Base-by-base conservation (phyloP, 768 basidiomycete species). In the Polyporus arcularius region DNA sequence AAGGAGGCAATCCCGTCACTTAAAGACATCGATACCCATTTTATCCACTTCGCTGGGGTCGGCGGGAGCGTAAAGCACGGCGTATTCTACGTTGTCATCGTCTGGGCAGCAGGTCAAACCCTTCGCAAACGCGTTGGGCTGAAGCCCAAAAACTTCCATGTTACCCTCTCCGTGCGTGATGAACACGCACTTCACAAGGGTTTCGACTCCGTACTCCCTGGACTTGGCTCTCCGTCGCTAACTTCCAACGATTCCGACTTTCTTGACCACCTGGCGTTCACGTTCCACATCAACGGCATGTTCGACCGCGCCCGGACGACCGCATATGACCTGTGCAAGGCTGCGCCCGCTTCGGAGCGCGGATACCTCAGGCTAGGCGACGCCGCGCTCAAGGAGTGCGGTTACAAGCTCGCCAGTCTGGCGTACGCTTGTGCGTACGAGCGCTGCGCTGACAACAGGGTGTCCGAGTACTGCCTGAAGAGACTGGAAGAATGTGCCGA, bases 91-190 rank as follows among this genome's bases (percentile, higher is more conserved):
- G 75, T 81, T 16, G 78, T 83, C 9, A 71, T 85, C n/a, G 72
- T 85, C 2, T 85, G 84, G 82, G 80, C 81, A 30, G 76, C 78
- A 11, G 84, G 81, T 6, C 82, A 85, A 61, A 73, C 75, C 21
- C 68, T 82, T 35, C 79, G 84, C 3, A 84, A 80, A 65, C 73
- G 74, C 40, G 71, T 80, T 11, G 81, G 81, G 2, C 74, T 85
- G 7, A 74, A 78, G 18, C 78, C 80, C 4, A 82, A 81, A 68
- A 74, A 83, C n/a, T 85, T 86, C 64, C 81, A 85, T 67, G 79
- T 85, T 65, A 80, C 79, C 7, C 72, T 86, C 11, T 78, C 82
- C 12, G 53, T 61, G 9, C 64, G 66, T 10, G 79, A 82, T 64
- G 70, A 77, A 41, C 78, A 79, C 63, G 74, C 75, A 49, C 68